Evolutionary conservation across 371 early-diverging fungal genomes (phyloP), one percentile per base, ranked within the genome.

Genomic region (Rhizopus microsporus): DNA sequence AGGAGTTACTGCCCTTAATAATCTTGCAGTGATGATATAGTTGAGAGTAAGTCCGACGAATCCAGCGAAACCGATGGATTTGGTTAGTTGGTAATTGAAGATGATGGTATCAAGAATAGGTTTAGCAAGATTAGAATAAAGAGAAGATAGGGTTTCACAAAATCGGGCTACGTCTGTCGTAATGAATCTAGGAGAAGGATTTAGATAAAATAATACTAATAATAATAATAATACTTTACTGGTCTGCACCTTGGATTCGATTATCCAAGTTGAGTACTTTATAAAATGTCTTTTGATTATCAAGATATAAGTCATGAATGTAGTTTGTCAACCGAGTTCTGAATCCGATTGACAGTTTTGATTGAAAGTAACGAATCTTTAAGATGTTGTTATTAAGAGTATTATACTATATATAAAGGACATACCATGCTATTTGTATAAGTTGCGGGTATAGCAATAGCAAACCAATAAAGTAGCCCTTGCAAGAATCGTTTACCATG

Each of bases 401-500:
- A 23, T 23, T 23, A 4, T 12, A 39, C n/a, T 13, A 17, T 65
- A 61, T 45, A 77, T 75, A 23, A 23, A 23, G 23, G 23, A 23
- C 23, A 23, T 71, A 89, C 87, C 97, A 98, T 95, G 72, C 90
- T 89, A 76, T 98, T 98, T 16, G 97, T 97, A 71, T 97, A 98
- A 6, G 96, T 96, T 12, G 98, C 98, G 29, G 98, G 98, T 9
- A 98, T 73, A 23, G 97, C 96, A 58, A 98, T 90, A 30, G 89
- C 90, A 82, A 98, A 97, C 98, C 98, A 98, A 63, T 92, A 89
- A 10, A 80, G 82, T 7, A 92, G 69, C 13, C 90, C 90, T 16
- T 42, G 61, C 34, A 74, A 47, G 45, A 72, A 74, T 0, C 64
- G 59, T 51, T 67, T 67, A 0, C 74, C 67, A 35, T 74, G 54